Evolutionary conservation across 495 filamentous ascomycete genomes (phyloP).

Genomic region (Staphylotrichum tortipilum): DNA sequence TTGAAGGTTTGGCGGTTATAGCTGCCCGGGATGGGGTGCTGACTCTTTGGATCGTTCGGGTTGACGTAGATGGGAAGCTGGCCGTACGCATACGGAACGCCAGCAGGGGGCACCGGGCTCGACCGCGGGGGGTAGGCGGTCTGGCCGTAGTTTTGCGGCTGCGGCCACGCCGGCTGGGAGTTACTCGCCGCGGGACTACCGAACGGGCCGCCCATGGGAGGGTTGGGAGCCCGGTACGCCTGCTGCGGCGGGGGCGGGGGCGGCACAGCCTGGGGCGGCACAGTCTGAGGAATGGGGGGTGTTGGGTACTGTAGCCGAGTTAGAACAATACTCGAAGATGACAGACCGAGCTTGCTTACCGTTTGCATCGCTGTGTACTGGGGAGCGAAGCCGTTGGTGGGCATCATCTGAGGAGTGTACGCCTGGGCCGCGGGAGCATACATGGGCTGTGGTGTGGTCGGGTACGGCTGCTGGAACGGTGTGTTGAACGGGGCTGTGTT

Average conservation of each 20-base stretch:
- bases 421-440: conserved; percentile 25
- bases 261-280: conserved; percentile 18
- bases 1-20: conserved; percentile 83
- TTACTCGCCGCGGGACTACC: conserved; percentile 34
- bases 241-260: conserved; percentile 25
- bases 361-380: conserved; percentile 29
- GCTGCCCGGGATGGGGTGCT: conserved; percentile 72
- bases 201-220: conserved; percentile 33
- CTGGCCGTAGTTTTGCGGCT: conserved; percentile 24
- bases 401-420: conserved; percentile 34
- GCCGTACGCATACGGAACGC: conserved; percentile 62
- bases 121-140: conserved; percentile 18
- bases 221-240: conserved; percentile 28
- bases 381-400: conserved; percentile 27
- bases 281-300: conserved; percentile 10
- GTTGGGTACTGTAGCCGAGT: conserved; percentile 21
- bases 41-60: conserved; percentile 54
- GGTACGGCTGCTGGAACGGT: conserved; percentile 32
- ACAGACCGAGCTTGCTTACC: conserved; percentile 22
- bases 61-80: conserved; percentile 65
- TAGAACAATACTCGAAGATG: not conserved
- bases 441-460: conserved; percentile 13
- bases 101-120: conserved; percentile 28
- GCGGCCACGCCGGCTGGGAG: conserved; percentile 28
- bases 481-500: conserved; percentile 32